phyloP scores from a whole-genome alignment of 768 basidiomycete species.

The Hygrophoropsis aurantiaca region DNA sequence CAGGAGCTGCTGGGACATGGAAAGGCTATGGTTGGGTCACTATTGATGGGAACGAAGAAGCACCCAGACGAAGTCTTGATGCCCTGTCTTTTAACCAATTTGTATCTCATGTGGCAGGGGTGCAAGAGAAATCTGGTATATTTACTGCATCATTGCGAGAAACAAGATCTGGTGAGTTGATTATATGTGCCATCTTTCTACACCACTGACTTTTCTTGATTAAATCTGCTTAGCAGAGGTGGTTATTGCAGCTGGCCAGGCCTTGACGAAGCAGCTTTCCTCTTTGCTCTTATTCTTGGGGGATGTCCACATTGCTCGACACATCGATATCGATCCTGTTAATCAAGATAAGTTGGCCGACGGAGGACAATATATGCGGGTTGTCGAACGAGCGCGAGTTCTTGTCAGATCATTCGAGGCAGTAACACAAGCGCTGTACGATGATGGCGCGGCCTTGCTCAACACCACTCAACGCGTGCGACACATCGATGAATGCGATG shows the following conservation, averaged over 20 bases:
- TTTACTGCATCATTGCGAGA: constrained; percentile 18
- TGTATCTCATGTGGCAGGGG: constrained; percentile 18
- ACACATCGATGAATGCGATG: constrained; percentile 23
- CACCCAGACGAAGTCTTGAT: constrained; percentile 26
- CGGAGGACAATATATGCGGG: constrained; percentile 38
- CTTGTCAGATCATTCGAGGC: constrained; percentile 50
- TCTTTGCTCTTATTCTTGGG: constrained; percentile 41
- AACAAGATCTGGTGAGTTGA: constrained; percentile 19
- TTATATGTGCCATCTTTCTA: neutral
- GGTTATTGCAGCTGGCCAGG: constrained; percentile 29
- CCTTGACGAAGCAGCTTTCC: constrained; percentile 37
- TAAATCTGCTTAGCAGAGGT: constrained; percentile 16
- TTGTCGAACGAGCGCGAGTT: constrained; percentile 44
- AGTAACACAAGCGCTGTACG: constrained; percentile 49
- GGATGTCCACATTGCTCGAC: constrained; percentile 51
- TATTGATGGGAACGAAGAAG: constrained; percentile 32
- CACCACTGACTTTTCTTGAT: constrained; percentile 1
- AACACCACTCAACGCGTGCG: constrained; percentile 36
- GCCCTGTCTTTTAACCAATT: constrained; percentile 33
- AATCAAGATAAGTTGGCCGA: constrained; percentile 29
- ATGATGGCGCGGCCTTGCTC: constrained; percentile 44
- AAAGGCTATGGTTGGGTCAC: constrained; percentile 54
- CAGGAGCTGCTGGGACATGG: constrained; percentile 52
- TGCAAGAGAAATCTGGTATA: constrained; percentile 27
- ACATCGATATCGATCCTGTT: constrained; percentile 50